These are phyloP conservation scores for Aechmea fasciata DNA, from an alignment of 176 grass and related monocot species.

Conservation along the genomic window DNA sequence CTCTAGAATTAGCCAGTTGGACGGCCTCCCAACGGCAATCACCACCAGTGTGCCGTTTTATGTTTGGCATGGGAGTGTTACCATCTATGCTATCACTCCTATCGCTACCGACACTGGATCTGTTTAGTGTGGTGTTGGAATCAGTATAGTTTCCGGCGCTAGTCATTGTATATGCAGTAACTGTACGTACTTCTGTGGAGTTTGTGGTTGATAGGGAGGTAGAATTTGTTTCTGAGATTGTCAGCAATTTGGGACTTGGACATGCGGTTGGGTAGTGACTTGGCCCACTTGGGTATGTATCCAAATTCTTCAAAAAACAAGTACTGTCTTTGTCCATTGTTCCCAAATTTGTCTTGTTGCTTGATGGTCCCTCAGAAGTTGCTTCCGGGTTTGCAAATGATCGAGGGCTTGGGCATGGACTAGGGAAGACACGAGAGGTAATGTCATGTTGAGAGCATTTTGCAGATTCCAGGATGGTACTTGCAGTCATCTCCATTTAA, in stretches of 20 bases:
- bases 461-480: background rate
- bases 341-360: background rate
- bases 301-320: background rate
- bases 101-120: background rate
- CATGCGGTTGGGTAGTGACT: background rate
- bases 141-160: background rate
- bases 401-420: background rate
- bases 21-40: background rate
- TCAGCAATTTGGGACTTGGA: slow-evolving; percentile 3
- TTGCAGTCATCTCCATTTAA: background rate
- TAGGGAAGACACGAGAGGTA: background rate
- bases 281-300: background rate
- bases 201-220: background rate
- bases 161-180: background rate
- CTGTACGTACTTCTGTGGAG: background rate
- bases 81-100: slow-evolving; percentile 1
- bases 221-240: background rate
- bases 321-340: background rate
- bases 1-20: background rate
- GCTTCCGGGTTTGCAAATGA: background rate
- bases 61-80: background rate
- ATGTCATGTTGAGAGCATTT: background rate
- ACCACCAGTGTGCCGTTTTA: background rate
- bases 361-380: background rate
- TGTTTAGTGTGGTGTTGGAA: background rate